Percentiles rank a stretch among this genome's conserved stretches.
Conservation (phyloP, 2,329 filamentous ascomycete genomes). For the Colletotrichum falcatum region DNA sequence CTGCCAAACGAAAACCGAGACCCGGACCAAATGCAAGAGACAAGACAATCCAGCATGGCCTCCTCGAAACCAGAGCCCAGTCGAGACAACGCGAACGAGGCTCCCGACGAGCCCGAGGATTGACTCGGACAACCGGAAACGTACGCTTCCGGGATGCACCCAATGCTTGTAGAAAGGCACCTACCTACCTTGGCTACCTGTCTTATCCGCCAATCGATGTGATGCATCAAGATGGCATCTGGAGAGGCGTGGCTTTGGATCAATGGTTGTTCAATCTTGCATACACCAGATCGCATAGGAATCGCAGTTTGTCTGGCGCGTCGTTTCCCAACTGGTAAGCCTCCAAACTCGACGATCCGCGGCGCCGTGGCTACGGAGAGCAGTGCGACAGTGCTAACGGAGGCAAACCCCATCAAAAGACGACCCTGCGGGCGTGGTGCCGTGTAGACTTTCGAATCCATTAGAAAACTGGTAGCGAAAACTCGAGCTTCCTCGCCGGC, state of each 20-base stretch:
- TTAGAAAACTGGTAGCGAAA: background rate
- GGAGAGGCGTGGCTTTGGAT: background rate
- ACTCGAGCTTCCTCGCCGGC: background rate
- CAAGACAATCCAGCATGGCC: background rate
- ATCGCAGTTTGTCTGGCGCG: background rate
- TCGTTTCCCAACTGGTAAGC: background rate
- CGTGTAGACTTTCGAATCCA: background rate
- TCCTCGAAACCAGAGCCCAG: conserved; percentile 1
- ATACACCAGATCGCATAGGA: background rate
- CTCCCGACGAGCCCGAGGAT: background rate
- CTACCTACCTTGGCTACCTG: no score
- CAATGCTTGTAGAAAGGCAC: background rate
- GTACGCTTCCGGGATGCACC: background rate
- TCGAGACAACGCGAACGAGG: background rate
- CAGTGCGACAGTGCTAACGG: background rate
- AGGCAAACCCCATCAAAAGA: background rate
- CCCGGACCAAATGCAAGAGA: background rate
- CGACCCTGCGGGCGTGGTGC: background rate
- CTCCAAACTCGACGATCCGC: background rate
- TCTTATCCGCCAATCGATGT: background rate
- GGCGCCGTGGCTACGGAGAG: no score
- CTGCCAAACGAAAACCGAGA: background rate
- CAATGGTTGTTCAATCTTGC: background rate
- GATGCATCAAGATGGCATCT: no score
- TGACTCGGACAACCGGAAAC: no score